Percentiles rank a stretch among this genome's conserved stretches.
Conservation (phyloP, 2,329 filamentous ascomycete species). For the Juglanconis sp. region DNA sequence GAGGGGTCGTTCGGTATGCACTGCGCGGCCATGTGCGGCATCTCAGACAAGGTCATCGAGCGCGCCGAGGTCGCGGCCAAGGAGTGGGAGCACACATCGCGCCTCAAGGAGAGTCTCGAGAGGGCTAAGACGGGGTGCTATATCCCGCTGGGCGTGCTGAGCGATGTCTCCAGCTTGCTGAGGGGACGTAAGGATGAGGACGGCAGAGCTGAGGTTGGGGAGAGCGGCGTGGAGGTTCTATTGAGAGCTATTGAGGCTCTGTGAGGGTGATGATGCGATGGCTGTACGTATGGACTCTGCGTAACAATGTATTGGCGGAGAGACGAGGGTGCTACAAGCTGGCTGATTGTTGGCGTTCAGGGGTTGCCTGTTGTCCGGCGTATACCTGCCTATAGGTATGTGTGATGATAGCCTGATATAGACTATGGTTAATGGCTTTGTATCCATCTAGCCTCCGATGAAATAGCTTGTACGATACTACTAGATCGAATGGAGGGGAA, state of each 20-base stretch:
- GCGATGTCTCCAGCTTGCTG: constrained; percentile 78
- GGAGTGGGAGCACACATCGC: constrained; percentile 93
- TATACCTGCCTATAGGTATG: background rate
- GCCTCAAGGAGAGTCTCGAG: constrained; percentile 84
- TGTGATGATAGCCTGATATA: background rate
- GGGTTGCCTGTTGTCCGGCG: background rate
- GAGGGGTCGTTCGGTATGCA: constrained; percentile 99
- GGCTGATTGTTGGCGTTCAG: background rate
- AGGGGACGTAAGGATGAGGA: constrained; percentile 47
- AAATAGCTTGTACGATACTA: background rate
- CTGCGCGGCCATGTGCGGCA: constrained; percentile 97
- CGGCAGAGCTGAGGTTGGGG: constrained; percentile 36
- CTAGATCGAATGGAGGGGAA: background rate
- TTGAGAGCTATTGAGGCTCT: constrained; percentile 58
- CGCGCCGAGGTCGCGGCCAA: constrained; percentile 82
- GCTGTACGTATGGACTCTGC: background rate
- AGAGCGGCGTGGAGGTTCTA: constrained; percentile 57
- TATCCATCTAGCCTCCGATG: background rate
- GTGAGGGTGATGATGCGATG: constrained; percentile 27
- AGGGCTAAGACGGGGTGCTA: constrained; percentile 75
- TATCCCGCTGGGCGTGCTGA: constrained; percentile 80
- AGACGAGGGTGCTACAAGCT: background rate
- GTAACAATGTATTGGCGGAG: background rate
- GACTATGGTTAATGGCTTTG: background rate
- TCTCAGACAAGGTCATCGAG: constrained; percentile 77